Conservation (phyloP, 208 protist genomes). For the Wallacemonas sp. region DNA sequence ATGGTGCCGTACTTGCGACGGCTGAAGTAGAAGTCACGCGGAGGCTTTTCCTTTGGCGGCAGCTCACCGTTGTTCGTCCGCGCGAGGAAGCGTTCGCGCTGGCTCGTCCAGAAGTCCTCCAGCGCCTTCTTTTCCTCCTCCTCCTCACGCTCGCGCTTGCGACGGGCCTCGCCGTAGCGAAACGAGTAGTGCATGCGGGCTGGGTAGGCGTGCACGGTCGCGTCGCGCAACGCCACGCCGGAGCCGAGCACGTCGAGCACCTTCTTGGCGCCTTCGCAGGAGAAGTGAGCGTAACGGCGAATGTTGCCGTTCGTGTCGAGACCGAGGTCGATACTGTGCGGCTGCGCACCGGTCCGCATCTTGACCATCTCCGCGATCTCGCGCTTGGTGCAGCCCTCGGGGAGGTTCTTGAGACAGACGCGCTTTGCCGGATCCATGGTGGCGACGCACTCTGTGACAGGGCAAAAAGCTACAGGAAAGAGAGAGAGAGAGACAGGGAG, state of each 20-base stretch:
- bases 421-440: conserved; percentile 89
- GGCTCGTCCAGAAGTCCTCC: conserved; percentile 33
- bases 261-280: conserved; percentile 80
- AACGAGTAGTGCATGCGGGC: conserved; percentile 76
- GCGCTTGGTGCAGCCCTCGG: conserved; percentile 75
- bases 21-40: conserved; percentile 4
- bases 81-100: conserved; percentile 38
- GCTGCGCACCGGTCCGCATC: conserved; percentile 72
- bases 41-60: conserved; percentile 13
- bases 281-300: conserved; percentile 85
- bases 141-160: conserved; percentile 72
- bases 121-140: conserved; percentile 37
- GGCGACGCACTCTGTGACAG: no score
- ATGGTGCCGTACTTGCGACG: conserved; percentile 11
- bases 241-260: conserved; percentile 65
- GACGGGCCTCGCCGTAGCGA: conserved; percentile 63
- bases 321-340: conserved; percentile 87
- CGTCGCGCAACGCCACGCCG: conserved; percentile 39
- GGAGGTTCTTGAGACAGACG: conserved; percentile 85
- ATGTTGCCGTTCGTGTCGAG: conserved; percentile 49
- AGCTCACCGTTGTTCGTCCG: conserved; percentile 57
- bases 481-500: background rate
- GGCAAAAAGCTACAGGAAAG: background rate
- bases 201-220: conserved; percentile 40
- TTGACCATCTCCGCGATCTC: conserved; percentile 83